These are phyloP conservation scores for Verticillium zaregamsianum DNA, from an alignment of 2,329 filamentous ascomycete species.

Conservation along the genomic window DNA sequence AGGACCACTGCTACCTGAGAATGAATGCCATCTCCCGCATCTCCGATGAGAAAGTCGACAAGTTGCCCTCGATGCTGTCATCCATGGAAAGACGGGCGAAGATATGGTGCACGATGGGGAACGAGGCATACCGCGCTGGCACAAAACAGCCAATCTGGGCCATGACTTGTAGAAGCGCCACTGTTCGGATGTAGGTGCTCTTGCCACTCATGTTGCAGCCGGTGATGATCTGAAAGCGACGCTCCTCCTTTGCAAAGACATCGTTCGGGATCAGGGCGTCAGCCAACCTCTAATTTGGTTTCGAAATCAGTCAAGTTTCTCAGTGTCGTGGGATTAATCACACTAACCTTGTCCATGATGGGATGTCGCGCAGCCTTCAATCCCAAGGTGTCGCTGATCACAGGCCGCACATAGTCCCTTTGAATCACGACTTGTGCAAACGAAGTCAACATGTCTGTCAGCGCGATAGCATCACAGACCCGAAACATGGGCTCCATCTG, in stretches of 20 bases:
- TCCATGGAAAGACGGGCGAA: slow-evolving; percentile 86
- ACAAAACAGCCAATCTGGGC: slow-evolving; percentile 90
- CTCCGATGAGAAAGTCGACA: slow-evolving; percentile 90
- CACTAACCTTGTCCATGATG: slow-evolving; percentile 62
- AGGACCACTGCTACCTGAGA: slow-evolving; percentile 43
- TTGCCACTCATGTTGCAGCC: slow-evolving; percentile 99
- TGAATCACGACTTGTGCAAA: slow-evolving; percentile 72
- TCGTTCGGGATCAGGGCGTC: slow-evolving; percentile 82
- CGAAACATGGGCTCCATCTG: slow-evolving; percentile 74
- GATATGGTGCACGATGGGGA: slow-evolving; percentile 75
- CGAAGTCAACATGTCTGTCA: slow-evolving; percentile 79
- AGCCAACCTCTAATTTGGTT: neutral
- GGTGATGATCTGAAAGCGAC: slow-evolving; percentile 87
- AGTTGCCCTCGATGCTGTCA: slow-evolving; percentile 83
- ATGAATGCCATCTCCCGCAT: slow-evolving; percentile 98
- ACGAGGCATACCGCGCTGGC: slow-evolving; percentile 76
- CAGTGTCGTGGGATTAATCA: too few species aligned
- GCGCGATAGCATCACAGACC: slow-evolving; percentile 78
- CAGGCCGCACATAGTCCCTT: slow-evolving; percentile 57
- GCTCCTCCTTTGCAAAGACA: slow-evolving; percentile 75
- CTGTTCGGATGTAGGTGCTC: slow-evolving; percentile 85
- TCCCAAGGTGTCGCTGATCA: slow-evolving; percentile 63
- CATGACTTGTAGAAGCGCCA: slow-evolving; percentile 86
- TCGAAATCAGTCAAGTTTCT: neutral
- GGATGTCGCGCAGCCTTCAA: slow-evolving; percentile 75